Conservation (phyloP, 495 filamentous ascomycete genomes). For the Alectoria sarmentosa region DNA sequence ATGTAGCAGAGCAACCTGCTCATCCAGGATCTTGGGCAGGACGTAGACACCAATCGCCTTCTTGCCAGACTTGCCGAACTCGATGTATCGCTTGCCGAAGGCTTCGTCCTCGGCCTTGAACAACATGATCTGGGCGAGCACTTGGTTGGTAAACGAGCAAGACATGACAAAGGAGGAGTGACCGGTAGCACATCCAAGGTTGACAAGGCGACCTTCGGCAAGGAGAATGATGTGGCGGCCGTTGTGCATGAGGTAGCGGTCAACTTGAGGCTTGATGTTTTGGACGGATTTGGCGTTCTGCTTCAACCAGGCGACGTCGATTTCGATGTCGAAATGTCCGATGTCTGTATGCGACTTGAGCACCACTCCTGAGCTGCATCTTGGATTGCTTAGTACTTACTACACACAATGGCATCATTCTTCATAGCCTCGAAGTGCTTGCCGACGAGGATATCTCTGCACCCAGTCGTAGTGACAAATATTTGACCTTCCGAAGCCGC, state of each 20-base stretch:
- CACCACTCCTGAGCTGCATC: background rate
- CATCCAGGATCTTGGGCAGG: constrained; percentile 95
- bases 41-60: constrained; percentile 91
- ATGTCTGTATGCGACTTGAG: constrained; percentile 57
- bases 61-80: constrained; percentile 89
- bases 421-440: constrained; percentile 95
- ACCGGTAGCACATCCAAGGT: constrained; percentile 96
- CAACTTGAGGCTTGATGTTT: constrained; percentile 99
- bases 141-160: constrained; percentile 99
- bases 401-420: constrained; percentile 99
- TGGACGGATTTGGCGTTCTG: constrained; percentile 82
- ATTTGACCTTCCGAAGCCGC: constrained; percentile 84
- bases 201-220: constrained; percentile 97
- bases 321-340: constrained; percentile 99
- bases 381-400: constrained; percentile 44
- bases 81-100: constrained; percentile 88
- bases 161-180: constrained; percentile 99
- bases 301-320: constrained; percentile 99
- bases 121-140: constrained; percentile 96
- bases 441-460: constrained; percentile 91
- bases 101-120: constrained; percentile 85
- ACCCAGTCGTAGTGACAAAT: constrained; percentile 98
- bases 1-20: constrained; percentile 94
- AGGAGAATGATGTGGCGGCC: constrained; percentile 97
- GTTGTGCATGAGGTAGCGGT: constrained; percentile 90